Base-by-base conservation (phyloP, 73 alveolate species). In the Paramecium biaurelia region DNA sequence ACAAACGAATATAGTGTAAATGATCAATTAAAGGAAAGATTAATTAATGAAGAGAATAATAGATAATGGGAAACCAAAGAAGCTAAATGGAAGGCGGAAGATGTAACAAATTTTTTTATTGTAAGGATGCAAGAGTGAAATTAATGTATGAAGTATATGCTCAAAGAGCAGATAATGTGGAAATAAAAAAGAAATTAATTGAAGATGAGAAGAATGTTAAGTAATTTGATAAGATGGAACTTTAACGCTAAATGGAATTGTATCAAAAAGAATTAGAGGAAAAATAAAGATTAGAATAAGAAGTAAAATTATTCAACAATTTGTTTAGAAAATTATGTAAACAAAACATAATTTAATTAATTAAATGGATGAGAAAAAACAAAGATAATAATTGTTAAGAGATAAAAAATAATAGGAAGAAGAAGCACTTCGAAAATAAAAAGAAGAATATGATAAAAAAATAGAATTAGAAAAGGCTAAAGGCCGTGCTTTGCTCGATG, bases 11-110 rank as follows among this genome's bases (percentile, higher is more conserved):
- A 74, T 74, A 21, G 37, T 35, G 28, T 20, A 14, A 74, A 74
- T 38, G 87, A 74, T 74, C 15, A 74, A 38, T 43, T 74, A 30
- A 74, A 74, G 24, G 87, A 74, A 43, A 74, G 21, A 20, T 74
- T 74, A 35, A 74, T 74, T 32, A 74, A 74, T 35, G 87, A 74
- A 23, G 87, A 74, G 23, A 74, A 74, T 37, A 14, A 11, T 21
- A 74, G 87, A 74, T n/a, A 74, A 38, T 74, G 87, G 87, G 87
- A 74, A 18, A 43, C 87, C 1, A 74, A 43, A 74, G 87, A 74
- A 10, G 87, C 87, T 15, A 38, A 35, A n/a, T 74, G 87, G 87
- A 74, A 74, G 18, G 59, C 57, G 0, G 87, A 74, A 74, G 87
- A 74, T 74, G 68, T 53, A 53, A 53, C 18, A n/a, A 0, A 5